phyloP scores from a whole-genome alignment of 2,329 filamentous ascomycete species.

The Pleomassaria siparia region DNA sequence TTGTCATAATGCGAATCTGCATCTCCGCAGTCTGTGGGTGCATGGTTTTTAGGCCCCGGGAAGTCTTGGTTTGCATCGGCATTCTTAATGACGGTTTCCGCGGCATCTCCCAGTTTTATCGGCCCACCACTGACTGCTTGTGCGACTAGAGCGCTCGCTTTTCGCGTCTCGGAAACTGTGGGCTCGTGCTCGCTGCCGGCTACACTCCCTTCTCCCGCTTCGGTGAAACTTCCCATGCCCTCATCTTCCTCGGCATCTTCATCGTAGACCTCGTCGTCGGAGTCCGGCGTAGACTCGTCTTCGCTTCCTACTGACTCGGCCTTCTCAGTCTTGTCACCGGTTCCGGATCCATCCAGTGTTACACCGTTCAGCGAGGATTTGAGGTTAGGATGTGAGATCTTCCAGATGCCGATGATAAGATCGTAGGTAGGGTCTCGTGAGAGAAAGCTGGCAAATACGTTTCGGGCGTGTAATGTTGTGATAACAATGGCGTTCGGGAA shows the following conservation, averaged over 20 bases:
- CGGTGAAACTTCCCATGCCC: conserved; percentile 63
- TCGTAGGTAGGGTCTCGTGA: conserved; percentile 96
- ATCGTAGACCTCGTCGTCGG: conserved; percentile 76
- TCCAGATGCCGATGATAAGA: conserved; percentile 97
- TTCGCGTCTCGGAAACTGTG: conserved; percentile 64
- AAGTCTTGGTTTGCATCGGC: conserved; percentile 63
- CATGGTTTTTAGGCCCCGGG: conserved; percentile 80
- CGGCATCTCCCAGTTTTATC: conserved; percentile 37
- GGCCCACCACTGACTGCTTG: conserved; percentile 46
- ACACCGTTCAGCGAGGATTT: conserved; percentile 91
- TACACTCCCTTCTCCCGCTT: conserved; percentile 56
- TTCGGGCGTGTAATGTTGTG: conserved; percentile 90
- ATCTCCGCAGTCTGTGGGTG: conserved; percentile 84
- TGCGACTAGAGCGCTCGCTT: conserved; percentile 63
- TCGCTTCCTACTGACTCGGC: conserved; percentile 61
- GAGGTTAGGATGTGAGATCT: conserved; percentile 88
- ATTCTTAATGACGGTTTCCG: conserved; percentile 44
- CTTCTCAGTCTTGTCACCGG: conserved; percentile 89
- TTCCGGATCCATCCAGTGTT: conserved; percentile 67
- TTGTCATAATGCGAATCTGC: conserved; percentile 78
- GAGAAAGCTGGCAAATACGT: conserved; percentile 93
- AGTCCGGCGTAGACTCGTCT: conserved; percentile 59
- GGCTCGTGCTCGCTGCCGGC: conserved; percentile 54
- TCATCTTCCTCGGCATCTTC: conserved; percentile 78
- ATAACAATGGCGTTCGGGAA: conserved; percentile 99